Evolutionary conservation across 164 flowering plant genomes (phyloP).

Genomic region (Piper betle): DNA sequence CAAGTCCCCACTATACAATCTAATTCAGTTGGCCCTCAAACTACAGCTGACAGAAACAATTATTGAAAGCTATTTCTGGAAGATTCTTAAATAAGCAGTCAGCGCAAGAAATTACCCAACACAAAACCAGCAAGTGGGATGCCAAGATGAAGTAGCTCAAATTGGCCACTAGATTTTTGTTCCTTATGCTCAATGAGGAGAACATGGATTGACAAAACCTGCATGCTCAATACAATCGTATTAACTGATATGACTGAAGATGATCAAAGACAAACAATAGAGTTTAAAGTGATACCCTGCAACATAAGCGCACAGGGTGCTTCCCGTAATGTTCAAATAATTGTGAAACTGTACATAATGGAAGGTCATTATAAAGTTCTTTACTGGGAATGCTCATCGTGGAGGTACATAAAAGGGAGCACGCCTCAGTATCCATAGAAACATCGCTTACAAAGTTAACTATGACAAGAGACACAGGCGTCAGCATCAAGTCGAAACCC

Average conservation of each 20-base stretch:
- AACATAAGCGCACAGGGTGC: conserved; percentile 23
- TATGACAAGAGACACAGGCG: conserved; percentile 46
- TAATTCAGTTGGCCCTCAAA: too few species aligned
- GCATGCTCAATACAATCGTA: conserved; percentile 6
- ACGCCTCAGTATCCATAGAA: conserved; percentile 7
- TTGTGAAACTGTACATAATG: conserved; percentile 36
- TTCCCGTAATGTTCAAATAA: conserved; percentile 15
- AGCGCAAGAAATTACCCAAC: conserved; percentile 33
- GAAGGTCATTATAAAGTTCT: conserved; percentile 9
- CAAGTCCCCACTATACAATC: too few species aligned
- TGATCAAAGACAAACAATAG: neutral
- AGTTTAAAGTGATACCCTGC: conserved; percentile 40
- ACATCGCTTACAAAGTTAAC: conserved; percentile 32
- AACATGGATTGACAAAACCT: conserved; percentile 52
- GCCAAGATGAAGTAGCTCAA: conserved; percentile 13
- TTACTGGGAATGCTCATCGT: conserved; percentile 5
- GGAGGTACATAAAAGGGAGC: conserved; percentile 3
- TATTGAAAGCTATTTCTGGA: too few species aligned
- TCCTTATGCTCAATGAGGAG: conserved; percentile 33
- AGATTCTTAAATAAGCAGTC: neutral
- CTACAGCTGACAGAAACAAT: too few species aligned
- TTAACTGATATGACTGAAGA: neutral
- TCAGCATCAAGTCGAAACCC: conserved; percentile 34
- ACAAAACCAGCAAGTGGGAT: conserved; percentile 70
- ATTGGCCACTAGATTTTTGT: conserved; percentile 3